A percentile compares a stretch with the other conserved stretches of the same genome.
Evolutionary conservation across 164 flowering plant genomes (phyloP).

Genomic region (Santalum album): DNA sequence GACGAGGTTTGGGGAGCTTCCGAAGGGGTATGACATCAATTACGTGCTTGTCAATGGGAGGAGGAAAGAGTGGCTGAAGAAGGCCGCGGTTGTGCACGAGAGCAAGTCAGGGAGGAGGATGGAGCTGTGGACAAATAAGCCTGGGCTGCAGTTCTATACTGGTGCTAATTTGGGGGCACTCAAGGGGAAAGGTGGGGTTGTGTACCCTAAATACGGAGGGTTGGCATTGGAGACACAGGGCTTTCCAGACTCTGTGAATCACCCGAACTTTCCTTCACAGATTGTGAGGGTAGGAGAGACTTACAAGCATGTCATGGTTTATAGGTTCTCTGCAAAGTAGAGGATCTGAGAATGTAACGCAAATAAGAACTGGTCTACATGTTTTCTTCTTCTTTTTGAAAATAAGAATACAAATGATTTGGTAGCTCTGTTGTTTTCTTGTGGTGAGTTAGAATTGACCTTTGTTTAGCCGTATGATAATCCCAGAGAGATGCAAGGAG

Average conservation of each 20-base stretch:
- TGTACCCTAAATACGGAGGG: constrained; percentile 18
- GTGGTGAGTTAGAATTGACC: too few species aligned
- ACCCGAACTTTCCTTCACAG: constrained; percentile 75
- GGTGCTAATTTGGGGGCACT: constrained; percentile 18
- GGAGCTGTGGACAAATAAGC: constrained; percentile 33
- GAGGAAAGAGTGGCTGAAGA: constrained; percentile 11
- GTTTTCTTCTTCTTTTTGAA: too few species aligned
- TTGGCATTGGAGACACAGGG: constrained; percentile 58
- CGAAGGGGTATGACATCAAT: constrained; percentile 33
- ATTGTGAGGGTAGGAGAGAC: constrained; percentile 46
- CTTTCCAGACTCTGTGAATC: constrained; percentile 80
- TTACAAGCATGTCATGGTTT: constrained; percentile 53
- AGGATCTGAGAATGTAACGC: too few species aligned
- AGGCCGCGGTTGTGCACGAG: constrained; percentile 22
- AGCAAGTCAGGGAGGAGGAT: constrained; percentile 25
- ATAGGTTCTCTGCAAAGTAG: constrained; percentile 24
- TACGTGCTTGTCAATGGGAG: constrained; percentile 17
- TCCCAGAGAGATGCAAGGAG: too few species aligned
- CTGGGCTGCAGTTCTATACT: constrained; percentile 34
- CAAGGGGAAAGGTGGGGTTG: constrained; percentile 25
- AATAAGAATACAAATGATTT: too few species aligned
- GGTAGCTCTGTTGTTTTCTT: too few species aligned
- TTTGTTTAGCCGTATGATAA: too few species aligned
- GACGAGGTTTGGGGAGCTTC: constrained; percentile 12
- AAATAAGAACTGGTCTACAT: too few species aligned